Evolutionary conservation across 2,329 filamentous ascomycete species (phyloP).

Genomic region (Samsoniella hepiali): DNA sequence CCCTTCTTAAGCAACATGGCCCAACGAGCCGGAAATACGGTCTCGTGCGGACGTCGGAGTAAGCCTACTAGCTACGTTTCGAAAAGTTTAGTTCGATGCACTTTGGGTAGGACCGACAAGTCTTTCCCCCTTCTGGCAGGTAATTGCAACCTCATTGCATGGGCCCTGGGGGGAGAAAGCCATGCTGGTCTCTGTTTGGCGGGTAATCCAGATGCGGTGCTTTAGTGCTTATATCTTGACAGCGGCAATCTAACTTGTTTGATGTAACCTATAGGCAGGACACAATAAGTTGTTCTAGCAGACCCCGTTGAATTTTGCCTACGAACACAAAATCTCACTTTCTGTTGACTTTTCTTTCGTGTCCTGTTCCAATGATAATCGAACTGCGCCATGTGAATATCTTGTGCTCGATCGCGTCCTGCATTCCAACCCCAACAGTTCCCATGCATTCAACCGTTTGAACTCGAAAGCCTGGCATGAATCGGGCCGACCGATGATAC

Average conservation of each 20-base stretch:
- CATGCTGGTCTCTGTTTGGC: not conserved
- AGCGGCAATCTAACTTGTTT: not conserved
- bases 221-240: conserved; percentile 12
- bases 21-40: not conserved
- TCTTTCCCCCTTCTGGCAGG: not conserved
- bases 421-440: not conserved
- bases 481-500: not conserved
- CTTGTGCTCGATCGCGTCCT: not conserved
- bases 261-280: not conserved
- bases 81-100: not conserved
- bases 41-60: not conserved
- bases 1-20: not conserved
- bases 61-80: not conserved
- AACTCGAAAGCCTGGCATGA: not conserved
- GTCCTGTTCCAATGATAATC: no score
- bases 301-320: no score
- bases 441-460: not conserved
- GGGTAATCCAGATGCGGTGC: not conserved
- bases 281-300: no score
- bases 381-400: no score
- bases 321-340: no score
- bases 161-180: not conserved
- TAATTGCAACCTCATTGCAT: not conserved
- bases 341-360: no score
- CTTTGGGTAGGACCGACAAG: not conserved